These are phyloP conservation scores for Gossypium davidsonii DNA, from an alignment of 441 rosid genomes.

Conservation along the genomic window DNA sequence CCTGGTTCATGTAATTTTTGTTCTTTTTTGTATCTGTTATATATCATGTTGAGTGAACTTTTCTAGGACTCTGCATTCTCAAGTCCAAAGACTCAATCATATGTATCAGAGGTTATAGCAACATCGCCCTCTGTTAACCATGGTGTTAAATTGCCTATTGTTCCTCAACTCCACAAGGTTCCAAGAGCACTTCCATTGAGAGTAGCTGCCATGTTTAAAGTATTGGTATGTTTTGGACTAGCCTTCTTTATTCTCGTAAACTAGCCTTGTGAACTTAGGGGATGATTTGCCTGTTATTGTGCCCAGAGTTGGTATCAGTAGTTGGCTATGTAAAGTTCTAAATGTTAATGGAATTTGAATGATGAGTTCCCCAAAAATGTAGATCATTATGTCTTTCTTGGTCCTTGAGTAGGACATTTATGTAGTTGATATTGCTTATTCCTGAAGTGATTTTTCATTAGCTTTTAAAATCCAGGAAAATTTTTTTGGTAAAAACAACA, in stretches of 20 bases:
- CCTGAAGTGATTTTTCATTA: not conserved
- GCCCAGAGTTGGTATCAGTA: not conserved
- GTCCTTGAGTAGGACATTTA: not conserved
- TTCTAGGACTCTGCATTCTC: constrained; percentile 55
- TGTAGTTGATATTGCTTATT: constrained; percentile 8
- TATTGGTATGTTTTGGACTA: constrained; percentile 54
- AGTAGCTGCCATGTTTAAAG: constrained; percentile 82
- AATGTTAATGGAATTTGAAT: not conserved
- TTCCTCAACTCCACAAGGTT: constrained; percentile 63
- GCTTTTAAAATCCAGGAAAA: not conserved
- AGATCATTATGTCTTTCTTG: not conserved
- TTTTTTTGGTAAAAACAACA: not conserved
- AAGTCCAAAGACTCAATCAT: constrained; percentile 55
- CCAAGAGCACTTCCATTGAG: constrained; percentile 72
- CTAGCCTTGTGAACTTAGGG: not conserved
- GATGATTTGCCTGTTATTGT: not conserved
- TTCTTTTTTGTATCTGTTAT: not conserved
- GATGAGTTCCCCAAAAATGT: not conserved
- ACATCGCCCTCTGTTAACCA: constrained; percentile 49
- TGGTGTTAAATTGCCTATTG: constrained; percentile 44
- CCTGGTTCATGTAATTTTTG: constrained; percentile 1
- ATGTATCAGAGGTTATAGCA: constrained; percentile 59
- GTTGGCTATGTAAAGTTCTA: not conserved
- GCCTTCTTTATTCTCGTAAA: not conserved
- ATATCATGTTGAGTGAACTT: constrained; percentile 9